phyloP scores from a whole-genome alignment of 2,329 filamentous ascomycete genomes.

The Colletotrichum tropicicola region DNA sequence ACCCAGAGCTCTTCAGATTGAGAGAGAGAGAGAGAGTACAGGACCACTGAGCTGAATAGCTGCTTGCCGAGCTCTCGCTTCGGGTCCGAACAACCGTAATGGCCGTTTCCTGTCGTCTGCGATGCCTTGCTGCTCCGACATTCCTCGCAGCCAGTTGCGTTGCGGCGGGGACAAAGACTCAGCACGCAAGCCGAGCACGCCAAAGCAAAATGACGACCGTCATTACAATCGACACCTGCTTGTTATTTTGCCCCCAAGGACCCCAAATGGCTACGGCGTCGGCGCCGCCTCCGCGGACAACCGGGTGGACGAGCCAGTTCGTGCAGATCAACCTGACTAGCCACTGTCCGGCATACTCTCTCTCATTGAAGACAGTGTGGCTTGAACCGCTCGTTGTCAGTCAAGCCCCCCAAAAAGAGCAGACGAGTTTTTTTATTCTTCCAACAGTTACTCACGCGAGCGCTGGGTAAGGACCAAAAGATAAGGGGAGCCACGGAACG shows the following conservation, averaged over 20 bases:
- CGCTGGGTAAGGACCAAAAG: not conserved
- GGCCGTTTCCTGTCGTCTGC: not conserved
- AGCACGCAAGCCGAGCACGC: not conserved
- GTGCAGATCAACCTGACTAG: constrained; percentile 8
- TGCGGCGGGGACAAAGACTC: constrained; percentile 6
- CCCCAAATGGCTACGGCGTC: not conserved
- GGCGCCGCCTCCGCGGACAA: constrained; percentile 11
- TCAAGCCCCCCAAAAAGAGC: not conserved
- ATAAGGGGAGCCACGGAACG: not conserved
- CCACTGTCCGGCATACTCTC: not conserved
- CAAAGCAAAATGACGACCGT: not conserved
- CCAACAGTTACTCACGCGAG: not conserved
- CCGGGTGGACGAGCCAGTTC: not conserved
- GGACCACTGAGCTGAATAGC: not conserved
- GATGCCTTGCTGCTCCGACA: not conserved
- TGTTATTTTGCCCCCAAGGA: not conserved
- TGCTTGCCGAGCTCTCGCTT: not conserved
- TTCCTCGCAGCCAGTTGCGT: not conserved
- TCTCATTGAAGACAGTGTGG: not conserved
- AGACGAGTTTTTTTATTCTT: not conserved
- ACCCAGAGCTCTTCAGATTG: constrained; percentile 20
- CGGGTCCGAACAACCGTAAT: constrained; percentile 3
- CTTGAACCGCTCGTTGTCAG: constrained; percentile 11
- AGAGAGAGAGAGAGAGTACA: too few relatives aligned
- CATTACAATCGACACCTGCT: not conserved